Evolutionary conservation across 2,329 filamentous ascomycete genomes (phyloP), one percentile per base, ranked within the genome.

Genomic region (Nannizziopsis barbatae): DNA sequence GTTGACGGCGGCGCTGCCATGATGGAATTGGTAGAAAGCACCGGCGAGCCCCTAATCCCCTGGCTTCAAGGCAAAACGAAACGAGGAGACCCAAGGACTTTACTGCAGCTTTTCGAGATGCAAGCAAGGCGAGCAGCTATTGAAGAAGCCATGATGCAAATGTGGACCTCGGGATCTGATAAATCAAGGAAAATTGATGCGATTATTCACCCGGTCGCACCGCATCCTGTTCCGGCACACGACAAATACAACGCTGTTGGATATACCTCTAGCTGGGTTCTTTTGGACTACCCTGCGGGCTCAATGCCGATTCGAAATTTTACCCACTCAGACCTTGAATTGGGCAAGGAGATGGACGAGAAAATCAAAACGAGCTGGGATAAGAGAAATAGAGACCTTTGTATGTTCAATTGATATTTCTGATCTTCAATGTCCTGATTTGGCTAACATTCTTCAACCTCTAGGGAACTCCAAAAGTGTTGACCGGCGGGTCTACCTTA

Each of bases 201-300:
- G 0, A 73, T 84, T 45, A 72, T 84, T 48, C 78, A 74, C 52
- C 80, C 80, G 0, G 68, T 81, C 0, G 79, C 79, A 11, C 78
- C 79, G 1, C 80, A 84, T 60, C 77, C 80, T 0, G 72, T 80
- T 0, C 76, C 79, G 1, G 70, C 73, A 8, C 73, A 80, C 47
- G 80, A 84, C 63, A 66, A 72, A 1, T 83, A 77, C 63, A 80
- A 81, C 58, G 74, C 73, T 0, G 74, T 77, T 0, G 75, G 77
- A 49, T 83, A 83, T 57, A 81, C 79, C 0, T 75, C 70, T 17
- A 71, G 69, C 1, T 81, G 79, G 56, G 78, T 81, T 7, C 56
- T 83, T 47, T 61, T 83, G 17, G 80, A 84, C 58, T 80, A 77
- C 56, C 75, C 80, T 0, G 74, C 79, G 1, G 80, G 75, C 0